These are phyloP conservation scores for Stachybotrys echinatus DNA, from an alignment of 2,329 filamentous ascomycete genomes.

Conservation along the genomic window DNA sequence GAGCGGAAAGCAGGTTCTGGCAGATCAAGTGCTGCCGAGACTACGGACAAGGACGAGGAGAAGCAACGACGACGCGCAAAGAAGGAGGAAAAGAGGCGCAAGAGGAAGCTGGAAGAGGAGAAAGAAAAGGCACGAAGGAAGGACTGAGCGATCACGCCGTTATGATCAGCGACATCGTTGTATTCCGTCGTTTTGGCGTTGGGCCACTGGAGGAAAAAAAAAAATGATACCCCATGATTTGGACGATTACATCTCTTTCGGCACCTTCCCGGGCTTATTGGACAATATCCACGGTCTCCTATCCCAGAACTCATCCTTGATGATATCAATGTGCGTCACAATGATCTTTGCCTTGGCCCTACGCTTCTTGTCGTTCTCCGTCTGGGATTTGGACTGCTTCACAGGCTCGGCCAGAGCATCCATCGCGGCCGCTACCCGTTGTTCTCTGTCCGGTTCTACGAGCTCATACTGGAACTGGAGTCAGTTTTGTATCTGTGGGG, in stretches of 20 bases:
- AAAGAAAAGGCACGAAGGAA: conserved; percentile 7
- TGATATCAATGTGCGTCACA: conserved; percentile 86
- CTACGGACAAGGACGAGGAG: conserved; percentile 29
- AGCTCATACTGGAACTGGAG: conserved; percentile 57
- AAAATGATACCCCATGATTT: conserved; percentile 20
- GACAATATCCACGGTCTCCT: conserved; percentile 78
- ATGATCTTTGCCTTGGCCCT: conserved; percentile 75
- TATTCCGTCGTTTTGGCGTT: background rate
- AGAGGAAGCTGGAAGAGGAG: conserved; percentile 20
- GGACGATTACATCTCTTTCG: conserved; percentile 46
- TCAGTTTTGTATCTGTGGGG: conserved; percentile 9
- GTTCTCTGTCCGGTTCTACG: conserved; percentile 48
- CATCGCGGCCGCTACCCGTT: conserved; percentile 39
- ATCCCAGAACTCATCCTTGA: conserved; percentile 93
- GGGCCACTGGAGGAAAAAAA: no score
- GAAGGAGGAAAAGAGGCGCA: conserved; percentile 36
- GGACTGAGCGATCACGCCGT: conserved; percentile 9
- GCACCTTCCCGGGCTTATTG: conserved; percentile 65
- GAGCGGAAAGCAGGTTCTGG: background rate
- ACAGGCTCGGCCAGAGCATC: conserved; percentile 47
- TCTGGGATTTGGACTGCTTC: conserved; percentile 69
- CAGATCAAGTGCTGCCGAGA: background rate
- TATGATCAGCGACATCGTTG: background rate
- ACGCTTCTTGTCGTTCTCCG: conserved; percentile 77
- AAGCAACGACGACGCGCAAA: conserved; percentile 38